Percentiles rank a stretch among this genome's conserved stretches.
Evolutionary conservation across 305 asterid species (phyloP).

Genomic region (Petunia hybrid): DNA sequence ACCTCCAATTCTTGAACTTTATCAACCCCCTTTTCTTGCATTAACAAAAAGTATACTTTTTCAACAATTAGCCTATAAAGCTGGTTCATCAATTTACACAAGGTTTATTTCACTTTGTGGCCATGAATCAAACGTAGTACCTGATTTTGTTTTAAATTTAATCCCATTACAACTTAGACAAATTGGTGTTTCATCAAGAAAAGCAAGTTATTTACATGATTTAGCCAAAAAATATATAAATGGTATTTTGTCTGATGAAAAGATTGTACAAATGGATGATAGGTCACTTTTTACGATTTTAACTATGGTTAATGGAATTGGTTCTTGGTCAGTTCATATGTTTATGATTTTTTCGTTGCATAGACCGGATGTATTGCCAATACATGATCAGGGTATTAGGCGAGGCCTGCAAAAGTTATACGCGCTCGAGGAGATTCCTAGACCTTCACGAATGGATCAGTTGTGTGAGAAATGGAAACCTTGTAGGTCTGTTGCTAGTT

Average conservation of each 20-base stretch:
- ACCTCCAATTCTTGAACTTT: slow-evolving; percentile 69
- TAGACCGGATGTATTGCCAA: slow-evolving; percentile 95
- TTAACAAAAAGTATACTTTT: slow-evolving; percentile 80
- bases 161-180: slow-evolving; percentile 81
- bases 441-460: slow-evolving; percentile 92
- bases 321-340: slow-evolving; percentile 99
- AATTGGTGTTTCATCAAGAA: slow-evolving; percentile 91
- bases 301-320: slow-evolving; percentile 96
- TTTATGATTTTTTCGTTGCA: slow-evolving; percentile 93
- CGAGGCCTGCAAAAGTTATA: slow-evolving; percentile 86
- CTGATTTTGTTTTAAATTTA: slow-evolving; percentile 73
- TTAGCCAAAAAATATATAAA: slow-evolving; percentile 78
- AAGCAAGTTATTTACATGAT: slow-evolving; percentile 87
- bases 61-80: slow-evolving; percentile 92
- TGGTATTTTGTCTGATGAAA: slow-evolving; percentile 86
- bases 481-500: slow-evolving; percentile 91
- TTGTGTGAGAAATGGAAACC: slow-evolving; percentile 98
- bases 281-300: slow-evolving; percentile 91
- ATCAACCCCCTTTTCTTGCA: slow-evolving; percentile 73
- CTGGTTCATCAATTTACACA: slow-evolving; percentile 82
- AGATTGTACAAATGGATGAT: slow-evolving; percentile 90
- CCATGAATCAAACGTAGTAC: slow-evolving; percentile 61
- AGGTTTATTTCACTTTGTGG: slow-evolving; percentile 86
- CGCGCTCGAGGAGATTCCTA: slow-evolving; percentile 87
- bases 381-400: slow-evolving; percentile 91